Evolutionary conservation across 371 early-diverging fungal species (phyloP).

Genomic region (Mucor velutinosus): DNA sequence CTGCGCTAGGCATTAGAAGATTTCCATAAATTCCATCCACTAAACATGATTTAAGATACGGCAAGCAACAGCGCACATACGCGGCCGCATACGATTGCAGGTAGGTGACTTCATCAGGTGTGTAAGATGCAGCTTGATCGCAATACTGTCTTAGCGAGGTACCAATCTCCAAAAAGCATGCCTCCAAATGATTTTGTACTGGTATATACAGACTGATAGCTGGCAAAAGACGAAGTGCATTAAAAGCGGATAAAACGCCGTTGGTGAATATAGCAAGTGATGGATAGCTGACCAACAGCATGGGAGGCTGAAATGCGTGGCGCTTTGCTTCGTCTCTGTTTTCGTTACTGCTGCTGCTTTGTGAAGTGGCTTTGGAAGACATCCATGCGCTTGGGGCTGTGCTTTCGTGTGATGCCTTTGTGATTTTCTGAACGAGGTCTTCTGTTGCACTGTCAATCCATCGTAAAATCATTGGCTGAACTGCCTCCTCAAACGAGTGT

Average conservation of each 20-base stretch:
- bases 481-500: constrained; percentile 63
- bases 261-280: constrained; percentile 74
- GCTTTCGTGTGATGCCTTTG: constrained; percentile 33
- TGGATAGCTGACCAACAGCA: constrained; percentile 68
- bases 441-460: constrained; percentile 53
- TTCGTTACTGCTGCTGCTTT: constrained; percentile 2
- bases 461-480: constrained; percentile 57
- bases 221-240: constrained; percentile 69
- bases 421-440: constrained; percentile 42
- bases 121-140: constrained; percentile 24
- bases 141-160: constrained; percentile 51
- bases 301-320: constrained; percentile 49
- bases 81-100: constrained; percentile 42
- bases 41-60: constrained; percentile 47
- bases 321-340: constrained; percentile 11
- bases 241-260: constrained; percentile 63
- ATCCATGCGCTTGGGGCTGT: constrained; percentile 55
- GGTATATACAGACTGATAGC: constrained; percentile 39
- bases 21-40: constrained; percentile 48
- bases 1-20: constrained; percentile 9
- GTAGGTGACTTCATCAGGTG: constrained; percentile 21
- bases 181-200: constrained; percentile 32
- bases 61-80: constrained; percentile 49
- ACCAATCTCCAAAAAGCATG: constrained; percentile 41
- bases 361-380: constrained; percentile 21